Conservation (phyloP, 306 rosid species). For the Quercus engelmannii region DNA sequence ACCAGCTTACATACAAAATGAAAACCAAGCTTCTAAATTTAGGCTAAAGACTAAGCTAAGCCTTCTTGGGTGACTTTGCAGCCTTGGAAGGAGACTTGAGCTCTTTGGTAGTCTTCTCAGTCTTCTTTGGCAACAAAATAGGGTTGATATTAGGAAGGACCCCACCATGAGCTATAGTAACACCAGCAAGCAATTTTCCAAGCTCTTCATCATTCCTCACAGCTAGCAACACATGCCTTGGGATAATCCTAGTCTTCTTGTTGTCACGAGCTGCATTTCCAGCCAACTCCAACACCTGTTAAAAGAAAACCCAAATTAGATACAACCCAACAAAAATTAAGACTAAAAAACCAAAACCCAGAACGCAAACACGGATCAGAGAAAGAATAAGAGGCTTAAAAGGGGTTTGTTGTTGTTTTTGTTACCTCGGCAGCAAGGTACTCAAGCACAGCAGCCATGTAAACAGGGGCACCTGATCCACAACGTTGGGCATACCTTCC, state of each 20-base stretch:
- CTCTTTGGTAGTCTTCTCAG: constrained; percentile 39
- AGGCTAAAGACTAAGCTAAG: constrained; percentile 37
- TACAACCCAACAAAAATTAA: background rate
- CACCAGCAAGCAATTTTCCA: constrained; percentile 79
- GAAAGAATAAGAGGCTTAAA: no score
- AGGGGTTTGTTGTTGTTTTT: no score
- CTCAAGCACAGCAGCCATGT: constrained; percentile 74
- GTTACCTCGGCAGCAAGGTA: constrained; percentile 73
- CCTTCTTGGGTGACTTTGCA: constrained; percentile 64
- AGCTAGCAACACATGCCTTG: constrained; percentile 69
- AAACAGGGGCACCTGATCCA: constrained; percentile 70
- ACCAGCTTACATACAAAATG: constrained; percentile 33
- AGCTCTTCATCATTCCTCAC: constrained; percentile 86
- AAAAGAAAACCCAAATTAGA: background rate
- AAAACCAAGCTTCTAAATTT: background rate
- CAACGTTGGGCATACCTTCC: constrained; percentile 63
- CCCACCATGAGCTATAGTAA: constrained; percentile 82
- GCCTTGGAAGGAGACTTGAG: constrained; percentile 70
- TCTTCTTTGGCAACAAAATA: constrained; percentile 67
- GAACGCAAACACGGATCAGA: background rate
- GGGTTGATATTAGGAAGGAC: constrained; percentile 89
- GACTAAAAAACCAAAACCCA: background rate
- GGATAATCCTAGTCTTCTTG: constrained; percentile 76
- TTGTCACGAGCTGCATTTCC: constrained; percentile 93
- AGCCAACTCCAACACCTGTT: constrained; percentile 77